Evolutionary conservation across 1,139 yeast genomes (phyloP), one percentile per base, ranked within the genome.

Genomic region (Arxiozyma heterogenica): DNA sequence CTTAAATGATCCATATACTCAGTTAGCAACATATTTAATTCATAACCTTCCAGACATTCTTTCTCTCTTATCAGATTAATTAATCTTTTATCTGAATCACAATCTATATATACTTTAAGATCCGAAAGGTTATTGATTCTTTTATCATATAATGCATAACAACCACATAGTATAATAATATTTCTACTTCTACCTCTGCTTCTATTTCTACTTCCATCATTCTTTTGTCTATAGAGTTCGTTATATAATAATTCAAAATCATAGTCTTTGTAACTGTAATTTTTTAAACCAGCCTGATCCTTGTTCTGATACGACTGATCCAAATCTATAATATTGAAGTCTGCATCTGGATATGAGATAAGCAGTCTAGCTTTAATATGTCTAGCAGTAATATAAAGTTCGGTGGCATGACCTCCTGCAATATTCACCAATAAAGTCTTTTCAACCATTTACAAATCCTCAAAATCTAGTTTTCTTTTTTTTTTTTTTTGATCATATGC

Each of bases 81-180:
- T 49, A 91, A 72, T 56, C 97, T 73, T 5, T 87, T 81, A 67
- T 91, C 98, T 1, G 94, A 82, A 67, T 91, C 97, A 59, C 91
- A 79, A 61, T 87, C 94, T n/a, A 90, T 76, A 64, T 84, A 91
- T 2, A 90, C 82, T 63, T 82, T 84, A 62, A 90, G 74, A 3
- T 81, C 75, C 0, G 93, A 82, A 65, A 78, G 61, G 4, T 74
- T 74, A 46, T 87, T 71, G n/a, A 91, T 68, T 39, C 74, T 75
- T 51, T 73, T 72, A 64, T 88, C 84, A 64, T 82, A 86, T 44
- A 91, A 73, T 0, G 96, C 94, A 65, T 90, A 90, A 41, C 86
- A 73, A 0, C 98, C 97, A 66, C 84, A 85, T 1, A 89, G 78
- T 38, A 46, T 46, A 8, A 41, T 38, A 46, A 46, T 12, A 34